A percentile compares a stretch with the other conserved stretches of the same genome.
Evolutionary conservation across 164 flowering plant species (phyloP).

Genomic region (Dillenia suffruticosa): DNA sequence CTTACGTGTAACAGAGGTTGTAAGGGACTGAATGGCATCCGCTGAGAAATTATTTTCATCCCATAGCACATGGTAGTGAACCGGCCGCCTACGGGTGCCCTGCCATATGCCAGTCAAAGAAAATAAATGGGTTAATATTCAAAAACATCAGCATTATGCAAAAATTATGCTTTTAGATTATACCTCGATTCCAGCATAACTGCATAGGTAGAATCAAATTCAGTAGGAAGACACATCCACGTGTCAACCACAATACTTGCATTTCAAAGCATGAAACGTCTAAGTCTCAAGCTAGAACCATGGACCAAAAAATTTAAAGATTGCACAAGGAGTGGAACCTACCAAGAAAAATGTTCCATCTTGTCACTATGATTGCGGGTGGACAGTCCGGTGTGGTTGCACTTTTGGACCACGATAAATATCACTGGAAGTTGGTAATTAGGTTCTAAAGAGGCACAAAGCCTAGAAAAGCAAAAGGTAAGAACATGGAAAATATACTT

Average conservation of each 20-base stretch:
- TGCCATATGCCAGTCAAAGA: slow-evolving; percentile 12
- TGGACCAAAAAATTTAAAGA: not conserved
- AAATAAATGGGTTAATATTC: no score
- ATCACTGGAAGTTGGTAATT: slow-evolving; percentile 41
- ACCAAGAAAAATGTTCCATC: slow-evolving; percentile 4
- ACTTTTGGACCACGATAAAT: slow-evolving; percentile 45
- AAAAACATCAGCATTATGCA: no score
- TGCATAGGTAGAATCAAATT: slow-evolving; percentile 54
- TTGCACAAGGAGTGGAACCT: not conserved
- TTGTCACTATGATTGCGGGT: slow-evolving; percentile 3
- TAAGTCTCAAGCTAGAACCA: not conserved
- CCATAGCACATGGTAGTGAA: slow-evolving; percentile 77
- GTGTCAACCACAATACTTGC: slow-evolving; percentile 73
- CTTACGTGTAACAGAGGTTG: not conserved
- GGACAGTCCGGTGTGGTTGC: slow-evolving; percentile 44
- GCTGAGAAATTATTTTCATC: slow-evolving; percentile 76
- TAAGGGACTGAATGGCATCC: slow-evolving; percentile 47
- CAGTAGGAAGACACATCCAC: slow-evolving; percentile 60
- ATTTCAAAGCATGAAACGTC: not conserved
- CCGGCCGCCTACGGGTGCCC: slow-evolving; percentile 85
- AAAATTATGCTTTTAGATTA: no score
- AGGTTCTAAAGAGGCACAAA: slow-evolving; percentile 33
- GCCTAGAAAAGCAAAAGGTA: slow-evolving; percentile 17
- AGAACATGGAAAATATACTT: not conserved
- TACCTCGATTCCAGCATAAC: slow-evolving; percentile 72